Conservation (phyloP, 352 stramenopile genomes). For the Globisporangium cylindrosporum region DNA sequence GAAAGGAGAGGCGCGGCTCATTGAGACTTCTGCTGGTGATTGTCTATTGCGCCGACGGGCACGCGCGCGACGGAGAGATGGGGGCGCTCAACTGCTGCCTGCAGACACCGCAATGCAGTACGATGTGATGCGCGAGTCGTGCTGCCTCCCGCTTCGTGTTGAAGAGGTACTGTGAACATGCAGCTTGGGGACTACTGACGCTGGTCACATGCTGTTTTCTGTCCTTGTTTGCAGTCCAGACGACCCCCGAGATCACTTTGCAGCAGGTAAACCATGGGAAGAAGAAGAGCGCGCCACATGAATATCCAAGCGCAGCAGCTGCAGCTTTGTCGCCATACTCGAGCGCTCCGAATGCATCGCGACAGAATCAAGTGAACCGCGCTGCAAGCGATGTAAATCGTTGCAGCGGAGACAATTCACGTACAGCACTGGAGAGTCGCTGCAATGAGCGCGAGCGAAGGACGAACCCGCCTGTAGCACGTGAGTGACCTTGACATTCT, state of each 20-base stretch:
- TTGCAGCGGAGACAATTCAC: not conserved
- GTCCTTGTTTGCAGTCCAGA: not conserved
- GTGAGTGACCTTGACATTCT: not conserved
- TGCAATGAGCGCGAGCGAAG: not conserved
- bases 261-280: not conserved
- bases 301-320: not conserved
- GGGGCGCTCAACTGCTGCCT: slow-evolving; percentile 23
- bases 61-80: slow-evolving; percentile 7
- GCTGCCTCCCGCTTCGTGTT: not conserved
- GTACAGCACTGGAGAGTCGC: not conserved
- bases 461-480: not conserved
- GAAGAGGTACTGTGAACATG: not conserved
- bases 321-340: no score
- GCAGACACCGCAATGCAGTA: slow-evolving; percentile 16
- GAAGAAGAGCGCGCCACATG: not conserved
- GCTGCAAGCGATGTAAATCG: not conserved
- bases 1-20: not conserved
- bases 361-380: not conserved
- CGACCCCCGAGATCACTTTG: not conserved
- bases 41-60: not conserved
- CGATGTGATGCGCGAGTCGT: not conserved
- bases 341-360: no score
- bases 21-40: not conserved
- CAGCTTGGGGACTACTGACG: not conserved
- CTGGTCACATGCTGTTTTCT: not conserved